Percentiles rank a stretch among this genome's conserved stretches.
These are phyloP conservation scores for Fusarium nurragi DNA, from an alignment of 2,329 filamentous ascomycete species.

Conservation along the genomic window DNA sequence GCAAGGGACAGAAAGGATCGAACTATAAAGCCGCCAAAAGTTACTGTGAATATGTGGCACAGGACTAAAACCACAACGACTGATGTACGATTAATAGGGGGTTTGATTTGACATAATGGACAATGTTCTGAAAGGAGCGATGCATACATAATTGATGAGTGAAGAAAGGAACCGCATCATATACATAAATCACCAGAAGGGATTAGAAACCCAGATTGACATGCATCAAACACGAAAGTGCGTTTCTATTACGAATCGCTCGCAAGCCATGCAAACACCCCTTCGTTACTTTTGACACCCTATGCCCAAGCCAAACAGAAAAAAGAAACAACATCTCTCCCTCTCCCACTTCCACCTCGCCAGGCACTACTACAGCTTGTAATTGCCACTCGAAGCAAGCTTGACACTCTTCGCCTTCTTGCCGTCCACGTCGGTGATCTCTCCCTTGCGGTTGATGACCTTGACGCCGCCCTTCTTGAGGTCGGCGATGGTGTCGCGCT, in stretches of 20 bases:
- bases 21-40: slow-evolving; percentile 1
- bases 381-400: slow-evolving; percentile 64
- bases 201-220: slow-evolving; percentile 9
- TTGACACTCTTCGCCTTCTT: slow-evolving; percentile 71
- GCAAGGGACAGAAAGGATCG: slow-evolving; percentile 7
- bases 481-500: slow-evolving; percentile 66
- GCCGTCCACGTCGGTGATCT: slow-evolving; percentile 84
- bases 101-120: background rate
- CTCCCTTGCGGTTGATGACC: slow-evolving; percentile 90
- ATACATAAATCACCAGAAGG: background rate
- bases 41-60: background rate
- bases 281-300: slow-evolving; percentile 20
- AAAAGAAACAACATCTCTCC: slow-evolving; percentile 1
- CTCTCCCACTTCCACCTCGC: background rate
- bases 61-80: slow-evolving; percentile 11
- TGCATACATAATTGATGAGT: background rate
- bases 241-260: slow-evolving; percentile 40
- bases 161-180: background rate
- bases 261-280: slow-evolving; percentile 33
- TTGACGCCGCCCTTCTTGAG: slow-evolving; percentile 88
- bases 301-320: slow-evolving; percentile 9
- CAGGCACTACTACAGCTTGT: slow-evolving; percentile 68
- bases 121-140: background rate
- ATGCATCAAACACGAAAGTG: slow-evolving; percentile 30
- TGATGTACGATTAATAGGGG: slow-evolving; percentile 19